phyloP scores from a whole-genome alignment of 1,284 basidiomycete species.

The Volvariella volvacea region DNA sequence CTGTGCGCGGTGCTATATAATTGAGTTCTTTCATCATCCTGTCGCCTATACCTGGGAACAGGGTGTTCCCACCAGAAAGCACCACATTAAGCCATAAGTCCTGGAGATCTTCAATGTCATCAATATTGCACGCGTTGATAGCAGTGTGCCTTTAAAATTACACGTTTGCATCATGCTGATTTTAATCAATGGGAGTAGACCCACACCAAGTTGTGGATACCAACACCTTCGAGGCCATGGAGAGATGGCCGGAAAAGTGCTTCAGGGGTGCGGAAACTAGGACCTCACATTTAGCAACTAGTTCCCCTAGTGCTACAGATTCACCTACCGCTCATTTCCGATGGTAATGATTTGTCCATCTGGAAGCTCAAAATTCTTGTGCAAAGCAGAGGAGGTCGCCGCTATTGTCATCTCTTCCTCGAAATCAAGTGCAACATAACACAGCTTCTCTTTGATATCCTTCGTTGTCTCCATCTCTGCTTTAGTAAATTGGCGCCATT shows the following conservation, averaged over 20 bases:
- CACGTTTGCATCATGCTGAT: background rate
- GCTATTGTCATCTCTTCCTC: too few relatives aligned
- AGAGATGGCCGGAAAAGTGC: constrained; percentile 79
- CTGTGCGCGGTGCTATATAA: constrained; percentile 52
- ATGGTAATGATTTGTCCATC: too few relatives aligned
- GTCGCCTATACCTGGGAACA: constrained; percentile 83
- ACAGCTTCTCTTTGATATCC: constrained; percentile 98
- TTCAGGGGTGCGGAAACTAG: constrained; percentile 75
- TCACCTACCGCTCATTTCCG: too few relatives aligned
- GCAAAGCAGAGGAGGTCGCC: too few relatives aligned
- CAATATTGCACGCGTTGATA: constrained; percentile 49
- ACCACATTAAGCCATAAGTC: constrained; percentile 81
- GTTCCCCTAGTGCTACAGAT: too few relatives aligned
- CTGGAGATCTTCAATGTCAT: constrained; percentile 56
- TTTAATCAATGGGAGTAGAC: background rate
- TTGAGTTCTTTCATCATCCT: constrained; percentile 87
- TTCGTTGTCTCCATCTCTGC: constrained; percentile 99
- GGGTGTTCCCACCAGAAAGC: constrained; percentile 81
- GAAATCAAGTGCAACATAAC: too few relatives aligned
- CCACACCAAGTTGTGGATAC: constrained; percentile 78
- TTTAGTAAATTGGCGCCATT: constrained; percentile 99
- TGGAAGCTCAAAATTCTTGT: too few relatives aligned
- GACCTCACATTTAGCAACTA: too few relatives aligned
- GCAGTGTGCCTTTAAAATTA: constrained; percentile 53
- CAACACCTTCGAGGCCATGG: constrained; percentile 78